Percentiles rank a stretch among this genome's conserved stretches.
Evolutionary conservation across 495 filamentous ascomycete species (phyloP).

Genomic region (Penicillium macrosclerotiorum): DNA sequence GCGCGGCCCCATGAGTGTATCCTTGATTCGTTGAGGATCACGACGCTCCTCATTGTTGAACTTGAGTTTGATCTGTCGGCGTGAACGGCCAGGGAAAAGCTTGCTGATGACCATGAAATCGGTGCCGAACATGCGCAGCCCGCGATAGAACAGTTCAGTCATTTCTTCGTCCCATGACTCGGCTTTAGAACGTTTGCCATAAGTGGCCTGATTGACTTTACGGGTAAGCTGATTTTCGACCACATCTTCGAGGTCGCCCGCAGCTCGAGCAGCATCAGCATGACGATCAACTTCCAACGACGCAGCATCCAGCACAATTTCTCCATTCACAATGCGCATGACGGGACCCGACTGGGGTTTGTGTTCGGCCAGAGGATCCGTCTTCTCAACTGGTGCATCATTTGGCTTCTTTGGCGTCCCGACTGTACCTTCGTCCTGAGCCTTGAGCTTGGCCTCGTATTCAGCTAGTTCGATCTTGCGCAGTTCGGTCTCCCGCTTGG

Average conservation of each 20-base stretch:
- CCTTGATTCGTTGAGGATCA: conserved; percentile 66
- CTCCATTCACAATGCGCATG: conserved; percentile 76
- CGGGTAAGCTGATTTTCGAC: conserved; percentile 82
- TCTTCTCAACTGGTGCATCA: conserved; percentile 16
- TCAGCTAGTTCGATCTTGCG: conserved; percentile 53
- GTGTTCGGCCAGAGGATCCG: conserved; percentile 19
- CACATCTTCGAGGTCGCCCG: conserved; percentile 56
- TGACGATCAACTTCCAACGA: conserved; percentile 79
- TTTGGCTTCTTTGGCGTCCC: conserved; percentile 33
- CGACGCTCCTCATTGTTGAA: conserved; percentile 88
- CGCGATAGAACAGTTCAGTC: conserved; percentile 83
- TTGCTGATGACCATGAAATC: conserved; percentile 87
- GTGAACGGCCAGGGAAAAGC: conserved; percentile 72
- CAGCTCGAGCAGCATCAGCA: conserved; percentile 58
- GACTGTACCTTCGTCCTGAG: conserved; percentile 33
- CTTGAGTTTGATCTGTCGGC: conserved; percentile 84
- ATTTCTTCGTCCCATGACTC: conserved; percentile 73
- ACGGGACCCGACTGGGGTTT: conserved; percentile 45
- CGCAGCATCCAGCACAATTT: conserved; percentile 76
- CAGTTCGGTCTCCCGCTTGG: conserved; percentile 63
- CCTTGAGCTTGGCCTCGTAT: conserved; percentile 45
- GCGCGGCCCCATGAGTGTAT: conserved; percentile 60
- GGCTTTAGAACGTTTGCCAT: conserved; percentile 65
- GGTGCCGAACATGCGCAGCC: conserved; percentile 83
- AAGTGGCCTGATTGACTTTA: conserved; percentile 70